These are phyloP conservation scores for Lentinus brumalis DNA, from an alignment of 768 basidiomycete genomes.

Conservation along the genomic window DNA sequence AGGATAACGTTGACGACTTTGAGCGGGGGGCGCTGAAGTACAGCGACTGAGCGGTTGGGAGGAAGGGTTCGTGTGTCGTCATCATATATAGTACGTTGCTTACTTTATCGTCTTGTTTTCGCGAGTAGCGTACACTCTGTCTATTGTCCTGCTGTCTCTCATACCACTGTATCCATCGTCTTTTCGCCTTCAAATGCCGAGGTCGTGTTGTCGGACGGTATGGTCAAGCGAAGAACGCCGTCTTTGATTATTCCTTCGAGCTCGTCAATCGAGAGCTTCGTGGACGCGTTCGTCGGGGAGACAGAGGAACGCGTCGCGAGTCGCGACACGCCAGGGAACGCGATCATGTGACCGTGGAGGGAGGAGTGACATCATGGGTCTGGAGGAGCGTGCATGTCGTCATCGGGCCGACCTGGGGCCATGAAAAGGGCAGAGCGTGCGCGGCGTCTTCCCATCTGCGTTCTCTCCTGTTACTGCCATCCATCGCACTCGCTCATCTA, in stretches of 20 bases:
- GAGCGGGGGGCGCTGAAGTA: not conserved
- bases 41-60: not conserved
- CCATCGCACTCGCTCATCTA: not conserved
- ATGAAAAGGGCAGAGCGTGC: constrained; percentile 14
- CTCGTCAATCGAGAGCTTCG: too few species aligned
- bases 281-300: too few species aligned
- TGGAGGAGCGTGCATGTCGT: constrained; percentile 18
- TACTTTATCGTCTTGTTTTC: not conserved
- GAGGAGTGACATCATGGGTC: constrained; percentile 15
- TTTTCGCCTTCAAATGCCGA: too few species aligned
- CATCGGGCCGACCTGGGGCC: constrained; percentile 1
- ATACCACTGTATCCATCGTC: too few species aligned
- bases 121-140: too few species aligned
- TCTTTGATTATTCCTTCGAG: too few species aligned
- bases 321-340: not conserved
- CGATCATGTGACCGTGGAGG: constrained; percentile 18
- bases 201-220: too few species aligned
- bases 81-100: not conserved
- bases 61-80: too few species aligned
- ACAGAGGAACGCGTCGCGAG: too few species aligned
- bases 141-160: too few species aligned
- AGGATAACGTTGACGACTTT: not conserved
- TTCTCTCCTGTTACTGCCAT: not conserved
- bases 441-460: not conserved
- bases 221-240: too few species aligned